These are phyloP conservation scores for Garcia nutans DNA, from an alignment of 345 rosid genomes.

Conservation along the genomic window DNA sequence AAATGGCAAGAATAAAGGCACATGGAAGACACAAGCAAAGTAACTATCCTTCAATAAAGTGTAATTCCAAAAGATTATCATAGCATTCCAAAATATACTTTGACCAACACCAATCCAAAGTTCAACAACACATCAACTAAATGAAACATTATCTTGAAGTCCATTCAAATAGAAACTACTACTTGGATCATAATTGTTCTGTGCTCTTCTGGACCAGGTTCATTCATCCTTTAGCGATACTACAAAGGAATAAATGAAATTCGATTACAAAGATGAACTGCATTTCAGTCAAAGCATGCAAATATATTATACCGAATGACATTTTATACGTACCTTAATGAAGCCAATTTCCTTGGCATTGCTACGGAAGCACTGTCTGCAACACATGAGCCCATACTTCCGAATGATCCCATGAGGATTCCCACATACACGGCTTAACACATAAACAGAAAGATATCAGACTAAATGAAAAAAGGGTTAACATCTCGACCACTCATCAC, in stretches of 20 bases:
- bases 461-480: not conserved
- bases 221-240: slow-evolving; percentile 25
- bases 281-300: not conserved
- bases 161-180: not conserved
- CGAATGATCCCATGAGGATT: slow-evolving; percentile 37
- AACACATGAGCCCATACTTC: slow-evolving; percentile 43
- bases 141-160: not conserved
- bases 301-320: not conserved
- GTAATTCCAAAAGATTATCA: not conserved
- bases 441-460: not conserved
- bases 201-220: not conserved
- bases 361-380: slow-evolving; percentile 43
- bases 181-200: not conserved
- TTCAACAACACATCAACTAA: slow-evolving; percentile 12
- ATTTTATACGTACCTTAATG: slow-evolving; percentile 25
- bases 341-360: slow-evolving; percentile 40
- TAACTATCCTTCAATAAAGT: not conserved
- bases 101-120: slow-evolving; percentile 3
- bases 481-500: too few species aligned
- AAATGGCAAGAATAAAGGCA: too few species aligned
- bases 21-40: not conserved
- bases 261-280: not conserved
- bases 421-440: slow-evolving; percentile 36
- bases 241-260: slow-evolving; percentile 6
- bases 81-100: not conserved